These are phyloP conservation scores for Mycosphaerelloides madeirae DNA, from an alignment of 2,329 filamentous ascomycete genomes.

Conservation along the genomic window DNA sequence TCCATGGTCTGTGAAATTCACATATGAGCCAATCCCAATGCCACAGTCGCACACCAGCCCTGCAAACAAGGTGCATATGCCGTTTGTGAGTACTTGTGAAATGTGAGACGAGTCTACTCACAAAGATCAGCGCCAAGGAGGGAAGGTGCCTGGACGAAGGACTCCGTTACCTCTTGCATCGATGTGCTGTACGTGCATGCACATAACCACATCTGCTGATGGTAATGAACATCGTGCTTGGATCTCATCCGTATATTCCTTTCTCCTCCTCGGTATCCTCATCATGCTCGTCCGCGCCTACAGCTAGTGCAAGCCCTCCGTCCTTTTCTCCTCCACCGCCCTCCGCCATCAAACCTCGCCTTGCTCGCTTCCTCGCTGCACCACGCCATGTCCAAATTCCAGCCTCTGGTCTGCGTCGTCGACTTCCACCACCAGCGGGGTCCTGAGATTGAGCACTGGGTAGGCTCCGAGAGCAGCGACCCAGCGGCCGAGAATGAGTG, in stretches of 20 bases:
- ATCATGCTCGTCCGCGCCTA: background rate
- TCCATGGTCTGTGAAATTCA: no score
- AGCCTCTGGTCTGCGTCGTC: constrained; percentile 48
- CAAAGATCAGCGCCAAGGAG: no score
- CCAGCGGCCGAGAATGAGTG: constrained; percentile 82
- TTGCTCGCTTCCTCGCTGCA: background rate
- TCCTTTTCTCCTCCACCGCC: background rate
- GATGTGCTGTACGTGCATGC: no score
- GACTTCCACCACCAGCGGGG: constrained; percentile 58
- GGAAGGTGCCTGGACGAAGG: no score
- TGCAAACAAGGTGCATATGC: no score
- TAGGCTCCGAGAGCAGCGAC: constrained; percentile 71
- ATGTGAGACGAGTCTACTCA: no score
- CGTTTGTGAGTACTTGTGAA: no score
- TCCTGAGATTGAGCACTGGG: constrained; percentile 90
- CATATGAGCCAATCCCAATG: no score
- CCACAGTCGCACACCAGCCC: no score
- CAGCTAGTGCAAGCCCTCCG: constrained; percentile 1
- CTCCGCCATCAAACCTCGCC: background rate
- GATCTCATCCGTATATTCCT: background rate
- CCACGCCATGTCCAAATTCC: constrained; percentile 30
- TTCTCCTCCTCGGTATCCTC: background rate
- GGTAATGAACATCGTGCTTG: no score
- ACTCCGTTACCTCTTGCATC: no score
- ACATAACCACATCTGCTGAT: no score